Evolutionary conservation across 768 basidiomycete species (phyloP), one percentile per base, ranked within the genome.

Genomic region (Boletus speciosus): DNA sequence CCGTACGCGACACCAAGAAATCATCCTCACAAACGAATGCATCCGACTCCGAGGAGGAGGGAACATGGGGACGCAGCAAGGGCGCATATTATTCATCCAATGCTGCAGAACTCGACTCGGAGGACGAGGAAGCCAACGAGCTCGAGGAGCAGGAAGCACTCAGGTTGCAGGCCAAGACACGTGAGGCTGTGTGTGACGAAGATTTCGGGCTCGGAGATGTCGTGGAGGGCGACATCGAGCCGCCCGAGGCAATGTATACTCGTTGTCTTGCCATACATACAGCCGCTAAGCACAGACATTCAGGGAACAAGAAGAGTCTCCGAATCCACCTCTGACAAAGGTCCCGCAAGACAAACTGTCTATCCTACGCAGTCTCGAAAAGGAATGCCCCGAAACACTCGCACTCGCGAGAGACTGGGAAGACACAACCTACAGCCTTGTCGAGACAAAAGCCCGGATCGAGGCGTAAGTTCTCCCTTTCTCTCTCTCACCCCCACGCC

Each of bases 131-230:
- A 69, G 89, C 84, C 34, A 82, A 90, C 63, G 87, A 89, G 59
- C 73, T 96, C 47, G 93, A 98, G 64, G 91, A 92, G 67, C 84
- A 88, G 66, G 94, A 98, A 69, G 90, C 89, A 7, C 84, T 73
- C 61, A 76, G 91, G 53, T 71, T 96, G 42, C 95, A 96, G 68
- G 69, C 73, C 36, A 93, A 90, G 72, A 76, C 81, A 23, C 78
- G 87, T 32, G 86, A 90, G 59, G 79, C 71, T 11, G 78, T 96
- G 77, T 71, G 61, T 9, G 89, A 92, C 41, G 84, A 81, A 15
- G 94, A 98, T 69, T 97, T 91, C 64, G 94, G 94, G 11, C 73
- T 98, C 40, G 81, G 78, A 25, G 90, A 88, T 57, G 68, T 74
- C 38, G 69, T 78, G 19, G 80, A 84, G 52, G 57, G 48, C 29